These are phyloP conservation scores for Pyricularia grisea DNA, from an alignment of 2,329 filamentous ascomycete species.

Conservation along the genomic window DNA sequence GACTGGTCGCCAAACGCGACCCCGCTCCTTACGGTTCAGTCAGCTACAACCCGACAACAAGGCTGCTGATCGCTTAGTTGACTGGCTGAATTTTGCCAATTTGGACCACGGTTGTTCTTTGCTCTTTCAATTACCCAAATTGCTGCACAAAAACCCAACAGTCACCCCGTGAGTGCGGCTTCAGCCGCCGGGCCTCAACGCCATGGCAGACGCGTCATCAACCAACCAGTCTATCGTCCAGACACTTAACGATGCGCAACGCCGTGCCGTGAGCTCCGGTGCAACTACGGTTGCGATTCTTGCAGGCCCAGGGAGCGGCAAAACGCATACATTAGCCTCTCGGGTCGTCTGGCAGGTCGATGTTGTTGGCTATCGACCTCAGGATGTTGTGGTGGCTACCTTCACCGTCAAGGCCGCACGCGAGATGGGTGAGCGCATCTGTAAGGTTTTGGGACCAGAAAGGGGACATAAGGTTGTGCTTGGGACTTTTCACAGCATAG, in stretches of 20 bases:
- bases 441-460: constrained; percentile 68
- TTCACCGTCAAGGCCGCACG: constrained; percentile 92
- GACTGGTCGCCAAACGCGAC: neutral
- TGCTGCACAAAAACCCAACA: neutral
- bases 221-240: constrained; percentile 26
- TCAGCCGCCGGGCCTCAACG: neutral
- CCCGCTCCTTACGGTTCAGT: neutral
- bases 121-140: neutral
- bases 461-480: constrained; percentile 70
- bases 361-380: constrained; percentile 61
- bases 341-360: constrained; percentile 83
- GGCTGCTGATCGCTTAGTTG: neutral
- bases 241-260: constrained; percentile 45
- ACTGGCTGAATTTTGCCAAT: neutral
- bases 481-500: constrained; percentile 92
- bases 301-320: constrained; percentile 65
- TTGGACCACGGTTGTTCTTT: neutral
- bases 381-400: constrained; percentile 88
- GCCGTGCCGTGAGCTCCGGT: constrained; percentile 43
- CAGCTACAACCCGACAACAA: neutral
- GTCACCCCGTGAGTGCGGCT: neutral
- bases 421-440: constrained; percentile 88
- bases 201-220: constrained; percentile 9
- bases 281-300: constrained; percentile 54
- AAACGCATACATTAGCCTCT: constrained; percentile 91